Conservation (phyloP, 2,329 filamentous ascomycete species). For the Neonectria faginata region DNA sequence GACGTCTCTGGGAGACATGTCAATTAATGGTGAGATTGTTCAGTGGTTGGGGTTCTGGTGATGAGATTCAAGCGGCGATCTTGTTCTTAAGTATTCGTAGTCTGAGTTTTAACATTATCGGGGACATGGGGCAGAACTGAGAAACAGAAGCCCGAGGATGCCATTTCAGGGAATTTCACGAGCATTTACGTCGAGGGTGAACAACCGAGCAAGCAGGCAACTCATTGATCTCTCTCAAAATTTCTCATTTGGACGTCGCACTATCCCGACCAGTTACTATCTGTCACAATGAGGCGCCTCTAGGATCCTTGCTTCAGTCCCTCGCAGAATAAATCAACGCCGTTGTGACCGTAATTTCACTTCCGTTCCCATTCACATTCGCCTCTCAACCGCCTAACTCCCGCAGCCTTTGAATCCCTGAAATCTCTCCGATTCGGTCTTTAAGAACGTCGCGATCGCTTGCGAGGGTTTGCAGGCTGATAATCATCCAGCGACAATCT, state of each 20-base stretch:
- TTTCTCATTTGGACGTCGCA: background rate
- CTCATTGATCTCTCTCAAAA: background rate
- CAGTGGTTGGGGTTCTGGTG: background rate
- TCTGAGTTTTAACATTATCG: background rate
- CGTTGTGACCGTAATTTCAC: too few species aligned
- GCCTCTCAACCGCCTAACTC: too few species aligned
- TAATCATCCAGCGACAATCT: too few species aligned
- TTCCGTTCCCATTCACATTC: too few species aligned
- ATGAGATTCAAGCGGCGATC: background rate
- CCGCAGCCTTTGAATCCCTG: too few species aligned
- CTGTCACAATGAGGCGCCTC: too few species aligned
- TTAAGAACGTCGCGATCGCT: too few species aligned
- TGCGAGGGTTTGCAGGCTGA: too few species aligned
- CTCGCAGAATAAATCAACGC: too few species aligned
- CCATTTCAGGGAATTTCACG: background rate
- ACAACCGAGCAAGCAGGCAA: too few species aligned
- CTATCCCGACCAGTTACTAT: background rate
- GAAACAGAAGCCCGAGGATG: background rate
- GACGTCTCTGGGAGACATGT: background rate
- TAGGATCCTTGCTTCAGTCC: too few species aligned
- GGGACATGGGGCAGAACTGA: background rate
- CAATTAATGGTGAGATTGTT: background rate
- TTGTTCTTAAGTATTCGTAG: background rate
- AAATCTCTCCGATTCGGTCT: too few species aligned
- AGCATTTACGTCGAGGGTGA: background rate